phyloP scores from a whole-genome alignment of 352 stramenopile genomes.

The Globisporangium takayamanum region DNA sequence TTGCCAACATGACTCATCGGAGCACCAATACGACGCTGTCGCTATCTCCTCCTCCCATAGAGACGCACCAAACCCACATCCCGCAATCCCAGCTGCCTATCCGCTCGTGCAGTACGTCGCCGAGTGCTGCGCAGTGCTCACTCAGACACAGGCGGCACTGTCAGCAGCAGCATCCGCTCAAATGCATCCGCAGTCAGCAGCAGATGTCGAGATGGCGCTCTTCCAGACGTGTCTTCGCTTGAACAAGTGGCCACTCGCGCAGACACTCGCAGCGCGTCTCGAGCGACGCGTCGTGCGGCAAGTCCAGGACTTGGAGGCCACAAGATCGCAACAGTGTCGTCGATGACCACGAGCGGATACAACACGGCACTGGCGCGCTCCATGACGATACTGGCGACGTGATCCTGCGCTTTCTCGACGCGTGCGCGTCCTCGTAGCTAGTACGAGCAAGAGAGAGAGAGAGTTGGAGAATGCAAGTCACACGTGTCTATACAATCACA shows the following conservation, averaged over 20 bases:
- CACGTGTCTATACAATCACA: too few species aligned
- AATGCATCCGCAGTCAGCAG: not conserved
- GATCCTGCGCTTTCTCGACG: conserved; percentile 11
- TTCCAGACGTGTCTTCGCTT: conserved; percentile 20
- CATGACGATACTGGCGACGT: conserved; percentile 2
- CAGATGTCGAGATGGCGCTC: conserved; percentile 17
- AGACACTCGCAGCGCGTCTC: conserved; percentile 22
- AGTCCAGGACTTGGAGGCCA: not conserved
- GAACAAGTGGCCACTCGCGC: conserved; percentile 19
- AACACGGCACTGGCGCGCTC: not conserved
- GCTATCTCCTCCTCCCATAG: not conserved
- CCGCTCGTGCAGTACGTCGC: conserved; percentile 17
- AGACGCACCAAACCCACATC: not conserved
- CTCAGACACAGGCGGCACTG: not conserved
- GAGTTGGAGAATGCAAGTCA: too few species aligned
- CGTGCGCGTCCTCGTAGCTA: conserved; percentile 4
- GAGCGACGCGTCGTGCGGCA: conserved; percentile 8
- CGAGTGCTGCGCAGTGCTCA: conserved; percentile 7
- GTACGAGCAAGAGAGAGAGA: too few species aligned
- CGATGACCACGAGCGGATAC: not conserved
- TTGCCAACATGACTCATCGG: too few species aligned
- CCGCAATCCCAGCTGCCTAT: conserved; percentile 8
- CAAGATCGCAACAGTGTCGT: not conserved
- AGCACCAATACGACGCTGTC: not conserved
- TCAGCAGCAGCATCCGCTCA: not conserved